Conservation (phyloP, 2,329 filamentous ascomycete species). For the Calonectria pauciramosa region DNA sequence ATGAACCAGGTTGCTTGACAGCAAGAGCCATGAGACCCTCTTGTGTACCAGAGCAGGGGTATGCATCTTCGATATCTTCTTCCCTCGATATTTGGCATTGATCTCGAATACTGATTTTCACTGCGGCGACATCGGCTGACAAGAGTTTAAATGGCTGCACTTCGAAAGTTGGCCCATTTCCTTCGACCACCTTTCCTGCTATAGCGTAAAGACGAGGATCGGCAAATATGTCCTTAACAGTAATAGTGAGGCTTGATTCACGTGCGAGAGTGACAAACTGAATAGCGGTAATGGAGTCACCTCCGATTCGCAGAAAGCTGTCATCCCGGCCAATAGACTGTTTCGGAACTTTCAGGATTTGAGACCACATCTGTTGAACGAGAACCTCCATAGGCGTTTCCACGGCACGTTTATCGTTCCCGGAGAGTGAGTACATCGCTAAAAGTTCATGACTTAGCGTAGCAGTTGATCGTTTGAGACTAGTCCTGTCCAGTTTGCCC, state of each 20-base stretch:
- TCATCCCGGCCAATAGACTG: conserved; percentile 48
- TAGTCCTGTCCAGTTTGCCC: conserved; percentile 24
- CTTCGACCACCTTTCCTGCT: conserved; percentile 34
- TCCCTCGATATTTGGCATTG: background rate
- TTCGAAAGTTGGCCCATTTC: background rate
- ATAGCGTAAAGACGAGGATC: conserved; percentile 13
- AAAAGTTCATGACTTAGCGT: background rate
- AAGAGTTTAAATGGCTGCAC: background rate
- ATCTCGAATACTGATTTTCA: background rate
- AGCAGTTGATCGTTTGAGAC: conserved; percentile 12
- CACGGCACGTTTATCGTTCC: conserved; percentile 9
- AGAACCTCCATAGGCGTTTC: conserved; percentile 26
- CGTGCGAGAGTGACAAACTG: conserved; percentile 60
- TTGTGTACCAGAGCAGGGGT: background rate
- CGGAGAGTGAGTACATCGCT: conserved; percentile 1
- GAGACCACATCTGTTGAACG: conserved; percentile 54
- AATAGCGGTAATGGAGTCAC: conserved; percentile 64
- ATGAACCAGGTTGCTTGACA: background rate
- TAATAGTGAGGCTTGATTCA: conserved; percentile 54
- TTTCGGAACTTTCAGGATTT: conserved; percentile 49
- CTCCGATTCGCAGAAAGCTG: conserved; percentile 64
- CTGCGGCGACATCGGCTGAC: background rate
- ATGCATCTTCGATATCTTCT: background rate
- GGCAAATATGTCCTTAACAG: conserved; percentile 60
- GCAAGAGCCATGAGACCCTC: background rate